A percentile compares a stretch with the other conserved stretches of the same genome.
These are phyloP conservation scores for Neofusicoccum sp. DNA, from an alignment of 2,329 filamentous ascomycete species.

Conservation along the genomic window DNA sequence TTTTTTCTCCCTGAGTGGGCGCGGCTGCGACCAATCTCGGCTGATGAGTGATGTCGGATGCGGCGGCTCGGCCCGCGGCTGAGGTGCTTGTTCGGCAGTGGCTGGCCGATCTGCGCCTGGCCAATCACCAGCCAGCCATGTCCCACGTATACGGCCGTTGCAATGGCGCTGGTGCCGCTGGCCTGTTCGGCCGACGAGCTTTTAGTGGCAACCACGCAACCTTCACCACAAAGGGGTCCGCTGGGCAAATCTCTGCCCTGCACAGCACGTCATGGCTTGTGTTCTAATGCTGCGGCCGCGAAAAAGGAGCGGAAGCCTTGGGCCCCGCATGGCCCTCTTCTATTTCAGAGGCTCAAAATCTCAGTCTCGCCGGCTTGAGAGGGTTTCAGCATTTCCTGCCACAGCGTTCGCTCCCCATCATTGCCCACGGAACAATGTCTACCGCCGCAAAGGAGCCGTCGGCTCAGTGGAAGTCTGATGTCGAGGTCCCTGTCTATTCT, in stretches of 20 bases:
- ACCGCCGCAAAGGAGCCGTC: constrained; percentile 23
- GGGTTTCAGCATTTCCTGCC: not conserved
- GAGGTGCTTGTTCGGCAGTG: not conserved
- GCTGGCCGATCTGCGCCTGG: not conserved
- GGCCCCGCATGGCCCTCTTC: too few relatives aligned
- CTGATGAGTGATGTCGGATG: not conserved
- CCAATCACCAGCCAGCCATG: not conserved
- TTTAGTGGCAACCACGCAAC: not conserved
- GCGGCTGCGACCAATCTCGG: not conserved
- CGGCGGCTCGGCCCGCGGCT: constrained; percentile 3
- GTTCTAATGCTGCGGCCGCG: not conserved
- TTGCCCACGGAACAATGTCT: not conserved
- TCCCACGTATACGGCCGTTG: not conserved
- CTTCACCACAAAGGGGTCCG: not conserved
- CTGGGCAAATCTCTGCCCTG: not conserved
- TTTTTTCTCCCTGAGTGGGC: not conserved
- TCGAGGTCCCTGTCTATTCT: constrained; percentile 32
- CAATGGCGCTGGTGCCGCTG: not conserved
- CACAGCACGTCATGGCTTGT: constrained; percentile 1
- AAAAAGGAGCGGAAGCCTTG: not conserved
- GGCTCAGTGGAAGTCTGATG: constrained; percentile 27
- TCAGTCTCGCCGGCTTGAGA: not conserved
- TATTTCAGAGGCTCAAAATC: not conserved
- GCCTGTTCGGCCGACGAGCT: not conserved
- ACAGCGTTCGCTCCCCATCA: not conserved